These are phyloP conservation scores for Sequoiadendron giganteum DNA, from an alignment of 75 land plant species.

Conservation along the genomic window DNA sequence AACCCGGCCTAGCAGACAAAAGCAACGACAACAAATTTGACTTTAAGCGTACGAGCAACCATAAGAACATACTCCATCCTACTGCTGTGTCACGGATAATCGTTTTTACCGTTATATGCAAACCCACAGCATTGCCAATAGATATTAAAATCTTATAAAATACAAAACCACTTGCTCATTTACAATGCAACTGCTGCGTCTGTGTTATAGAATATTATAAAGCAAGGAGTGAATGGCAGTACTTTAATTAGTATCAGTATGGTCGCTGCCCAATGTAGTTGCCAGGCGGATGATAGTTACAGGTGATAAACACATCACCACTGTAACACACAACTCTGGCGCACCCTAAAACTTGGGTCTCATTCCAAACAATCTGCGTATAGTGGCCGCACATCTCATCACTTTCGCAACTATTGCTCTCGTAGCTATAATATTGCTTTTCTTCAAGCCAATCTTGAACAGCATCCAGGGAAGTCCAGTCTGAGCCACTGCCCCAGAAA, in stretches of 20 bases:
- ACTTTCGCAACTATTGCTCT: slow-evolving; percentile 25
- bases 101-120: too few relatives aligned
- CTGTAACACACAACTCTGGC: slow-evolving; percentile 29
- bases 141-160: too few relatives aligned
- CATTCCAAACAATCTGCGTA: slow-evolving; percentile 59
- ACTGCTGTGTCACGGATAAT: too few relatives aligned
- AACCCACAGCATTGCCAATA: too few relatives aligned
- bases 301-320: slow-evolving; percentile 44
- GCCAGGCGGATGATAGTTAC: slow-evolving; percentile 63
- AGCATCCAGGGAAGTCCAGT: slow-evolving; percentile 25
- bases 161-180: too few relatives aligned
- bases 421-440: slow-evolving; percentile 19
- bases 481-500: slow-evolving; percentile 17
- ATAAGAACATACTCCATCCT: too few relatives aligned
- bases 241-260: background rate
- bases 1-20: too few relatives aligned
- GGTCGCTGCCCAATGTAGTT: slow-evolving; percentile 30
- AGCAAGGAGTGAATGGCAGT: too few relatives aligned
- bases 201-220: too few relatives aligned
- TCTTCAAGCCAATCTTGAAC: slow-evolving; percentile 33
- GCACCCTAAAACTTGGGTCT: slow-evolving; percentile 39
- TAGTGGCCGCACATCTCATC: slow-evolving; percentile 37
- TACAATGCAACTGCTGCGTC: too few relatives aligned
- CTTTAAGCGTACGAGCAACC: too few relatives aligned
- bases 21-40: too few relatives aligned